These are phyloP conservation scores for Tetradesmus lagerheimii DNA, from an alignment of 139 green algal species.

Conservation along the genomic window DNA sequence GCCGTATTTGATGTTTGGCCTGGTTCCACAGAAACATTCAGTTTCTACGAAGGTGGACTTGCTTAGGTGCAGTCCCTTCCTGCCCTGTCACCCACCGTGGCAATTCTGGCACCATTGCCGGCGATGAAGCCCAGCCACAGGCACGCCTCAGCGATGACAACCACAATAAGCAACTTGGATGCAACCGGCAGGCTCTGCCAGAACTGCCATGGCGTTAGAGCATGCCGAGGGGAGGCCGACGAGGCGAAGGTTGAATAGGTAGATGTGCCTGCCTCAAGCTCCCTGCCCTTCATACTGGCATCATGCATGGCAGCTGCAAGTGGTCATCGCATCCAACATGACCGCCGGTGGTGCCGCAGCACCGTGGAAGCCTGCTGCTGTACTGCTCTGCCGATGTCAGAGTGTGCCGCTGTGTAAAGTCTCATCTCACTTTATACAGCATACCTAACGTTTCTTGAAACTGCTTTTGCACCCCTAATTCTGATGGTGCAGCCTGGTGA, in stretches of 20 bases:
- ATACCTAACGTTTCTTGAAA: too few relatives aligned
- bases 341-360: background rate
- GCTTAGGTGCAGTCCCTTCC: background rate
- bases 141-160: background rate
- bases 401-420: background rate
- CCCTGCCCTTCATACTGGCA: background rate
- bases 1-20: too few relatives aligned
- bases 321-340: background rate
- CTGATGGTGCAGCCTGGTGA: too few relatives aligned
- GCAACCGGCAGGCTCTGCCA: constrained; percentile 21
- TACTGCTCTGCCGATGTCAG: background rate
- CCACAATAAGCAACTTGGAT: background rate
- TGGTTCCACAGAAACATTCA: too few relatives aligned
- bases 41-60: background rate
- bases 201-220: background rate
- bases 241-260: background rate
- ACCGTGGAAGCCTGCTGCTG: background rate
- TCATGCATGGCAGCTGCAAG: background rate
- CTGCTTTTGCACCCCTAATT: too few relatives aligned
- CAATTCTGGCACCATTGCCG: background rate
- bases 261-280: background rate
- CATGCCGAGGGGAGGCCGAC: background rate
- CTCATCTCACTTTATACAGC: background rate
- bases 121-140: constrained; percentile 6
- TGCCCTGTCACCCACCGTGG: background rate